Percentiles rank a stretch among this genome's conserved stretches.
phyloP scores from a whole-genome alignment of 371 early-diverging fungal genomes.

The Chytridiales sp. region DNA sequence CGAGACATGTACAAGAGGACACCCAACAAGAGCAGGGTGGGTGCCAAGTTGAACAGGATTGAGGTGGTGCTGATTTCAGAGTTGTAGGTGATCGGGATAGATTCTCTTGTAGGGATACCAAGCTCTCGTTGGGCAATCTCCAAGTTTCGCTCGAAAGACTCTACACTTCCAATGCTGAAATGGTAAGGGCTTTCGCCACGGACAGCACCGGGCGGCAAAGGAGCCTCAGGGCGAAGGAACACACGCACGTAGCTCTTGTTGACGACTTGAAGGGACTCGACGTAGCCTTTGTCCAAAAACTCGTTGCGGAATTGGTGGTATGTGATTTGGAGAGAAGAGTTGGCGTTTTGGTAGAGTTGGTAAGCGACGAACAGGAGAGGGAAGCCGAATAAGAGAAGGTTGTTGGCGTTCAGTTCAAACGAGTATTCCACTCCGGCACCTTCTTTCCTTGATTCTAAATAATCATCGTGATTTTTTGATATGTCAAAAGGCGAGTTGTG shows the following conservation, averaged over 20 bases:
- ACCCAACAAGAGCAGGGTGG: slow-evolving; percentile 88
- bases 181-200: slow-evolving; percentile 37
- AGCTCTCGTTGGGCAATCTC: slow-evolving; percentile 90
- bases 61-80: slow-evolving; percentile 71
- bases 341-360: slow-evolving; percentile 22
- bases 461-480: too few species aligned
- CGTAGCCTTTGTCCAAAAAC: slow-evolving; percentile 88
- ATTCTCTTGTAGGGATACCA: slow-evolving; percentile 82
- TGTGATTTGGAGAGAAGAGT: slow-evolving; percentile 61
- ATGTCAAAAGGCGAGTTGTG: slow-evolving; percentile 13
- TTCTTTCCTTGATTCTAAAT: too few species aligned
- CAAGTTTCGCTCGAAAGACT: slow-evolving; percentile 88
- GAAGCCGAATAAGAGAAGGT: slow-evolving; percentile 30
- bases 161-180: slow-evolving; percentile 95
- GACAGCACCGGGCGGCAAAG: slow-evolving; percentile 23
- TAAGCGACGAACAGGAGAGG: slow-evolving; percentile 34
- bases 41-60: slow-evolving; percentile 84
- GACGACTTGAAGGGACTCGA: slow-evolving; percentile 82
- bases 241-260: slow-evolving; percentile 84
- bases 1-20: slow-evolving; percentile 82
- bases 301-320: slow-evolving; percentile 89
- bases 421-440: too few species aligned
- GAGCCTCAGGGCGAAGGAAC: slow-evolving; percentile 70
- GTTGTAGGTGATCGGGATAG: slow-evolving; percentile 86
- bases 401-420: slow-evolving; percentile 35